Evolutionary conservation across 306 rosid species (phyloP).

Genomic region (Sicyos baderoa): DNA sequence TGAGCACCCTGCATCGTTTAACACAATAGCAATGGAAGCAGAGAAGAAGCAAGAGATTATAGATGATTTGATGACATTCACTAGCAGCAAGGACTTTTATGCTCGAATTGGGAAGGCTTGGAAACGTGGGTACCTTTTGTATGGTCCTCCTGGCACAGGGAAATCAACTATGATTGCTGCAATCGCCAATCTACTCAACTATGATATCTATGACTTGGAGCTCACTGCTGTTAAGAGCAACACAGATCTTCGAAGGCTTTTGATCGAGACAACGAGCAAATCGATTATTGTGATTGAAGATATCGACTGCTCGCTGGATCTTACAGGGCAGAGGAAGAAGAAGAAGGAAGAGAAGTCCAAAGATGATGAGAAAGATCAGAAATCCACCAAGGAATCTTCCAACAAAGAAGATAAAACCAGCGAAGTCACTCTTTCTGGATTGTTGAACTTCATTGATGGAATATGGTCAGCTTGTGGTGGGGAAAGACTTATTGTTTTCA

Average conservation of each 20-base stretch:
- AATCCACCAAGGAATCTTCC: slow-evolving; percentile 26
- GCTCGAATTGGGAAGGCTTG: slow-evolving; percentile 81
- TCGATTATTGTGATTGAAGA: slow-evolving; percentile 82
- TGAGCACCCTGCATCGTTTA: slow-evolving; percentile 84
- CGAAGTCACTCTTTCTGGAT: slow-evolving; percentile 76
- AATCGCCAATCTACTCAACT: slow-evolving; percentile 63
- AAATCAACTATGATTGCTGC: slow-evolving; percentile 73
- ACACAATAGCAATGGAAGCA: slow-evolving; percentile 72
- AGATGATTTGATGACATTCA: slow-evolving; percentile 68
- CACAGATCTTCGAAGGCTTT: slow-evolving; percentile 71
- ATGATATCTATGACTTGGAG: slow-evolving; percentile 81
- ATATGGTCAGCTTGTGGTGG: slow-evolving; percentile 81
- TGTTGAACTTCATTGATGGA: slow-evolving; percentile 83
- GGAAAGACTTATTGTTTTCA: slow-evolving; percentile 72
- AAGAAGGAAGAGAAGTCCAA: slow-evolving; percentile 36
- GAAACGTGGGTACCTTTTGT: slow-evolving; percentile 22
- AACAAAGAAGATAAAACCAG: slow-evolving; percentile 63
- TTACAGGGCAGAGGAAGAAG: slow-evolving; percentile 71
- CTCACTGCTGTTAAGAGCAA: slow-evolving; percentile 84
- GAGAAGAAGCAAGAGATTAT: slow-evolving; percentile 60
- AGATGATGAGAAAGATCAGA: slow-evolving; percentile 42
- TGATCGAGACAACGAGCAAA: slow-evolving; percentile 81
- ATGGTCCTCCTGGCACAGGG: slow-evolving; percentile 8
- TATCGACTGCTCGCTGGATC: slow-evolving; percentile 84
- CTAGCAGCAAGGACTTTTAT: slow-evolving; percentile 64